Evolutionary conservation across 768 basidiomycete species (phyloP), one percentile per base, ranked within the genome.

Genomic region (Pleurotus cornucopiae): DNA sequence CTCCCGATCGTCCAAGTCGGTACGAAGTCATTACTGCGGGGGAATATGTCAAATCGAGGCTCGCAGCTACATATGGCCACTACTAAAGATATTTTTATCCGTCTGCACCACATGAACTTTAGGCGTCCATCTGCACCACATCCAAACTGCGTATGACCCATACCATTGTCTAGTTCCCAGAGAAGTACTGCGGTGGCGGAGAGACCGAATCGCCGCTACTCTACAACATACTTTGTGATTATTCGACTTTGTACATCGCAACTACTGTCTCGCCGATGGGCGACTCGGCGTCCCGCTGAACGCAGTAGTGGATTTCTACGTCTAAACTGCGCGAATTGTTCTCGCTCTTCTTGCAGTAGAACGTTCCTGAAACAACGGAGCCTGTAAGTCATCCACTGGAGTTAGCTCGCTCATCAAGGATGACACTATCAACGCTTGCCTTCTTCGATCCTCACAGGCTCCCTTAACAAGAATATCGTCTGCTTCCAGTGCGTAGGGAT

Each of bases 401-500:
- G 49, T 60, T 5, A 59, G 11, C 13, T 13, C 21, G 34, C 13
- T 39, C 34, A 41, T 40, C 21, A 6, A 12, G 43, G 20, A n/a
- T 14, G 48, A 20, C 5, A 46, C 21, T n/a, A 20, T 13, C 2
- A 2, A 70, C 82, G 13, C 40, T 34, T 34, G 88, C 91, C 91
- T 75, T 90, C 85, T 3, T 81, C 78, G 1, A 90, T 84, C n/a
- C 69, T 65, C 52, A 98, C 81, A 0, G 92, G 89, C 55, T 94
- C 84, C 46, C 81, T 75, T 56, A 99, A 76, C 61, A 98, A 69
- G 71, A 99, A 97, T 2, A 93, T 63, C 0, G 96, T 94, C 66
- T 99, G 96, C 67, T 94, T 94, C 96, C 96, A 98, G 68, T 99
- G 96, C 23, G 95, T 98, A 7, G 91, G 84, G 20, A 83, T 82